Evolutionary conservation across 208 protist genomes (phyloP), one percentile per base, ranked within the genome.

Genomic region (Trypanosoma avium): DNA sequence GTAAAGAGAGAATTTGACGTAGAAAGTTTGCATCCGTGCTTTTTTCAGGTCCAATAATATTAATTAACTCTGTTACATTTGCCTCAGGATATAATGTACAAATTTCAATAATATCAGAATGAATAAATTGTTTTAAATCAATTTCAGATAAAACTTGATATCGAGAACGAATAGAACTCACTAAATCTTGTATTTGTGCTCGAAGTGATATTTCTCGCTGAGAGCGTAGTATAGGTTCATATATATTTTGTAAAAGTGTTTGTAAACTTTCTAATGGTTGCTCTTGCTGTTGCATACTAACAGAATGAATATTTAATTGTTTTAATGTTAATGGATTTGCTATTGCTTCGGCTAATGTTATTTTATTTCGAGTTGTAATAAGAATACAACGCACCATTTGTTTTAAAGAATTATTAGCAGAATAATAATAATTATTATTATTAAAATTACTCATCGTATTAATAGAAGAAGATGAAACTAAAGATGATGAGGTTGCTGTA

Each of bases 121-220:
- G 75, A 13, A 95, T 77, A 75, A 83, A 92, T 66, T 79, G 77
- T 32, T 60, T 84, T 19, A 95, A 29, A 61, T 88, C 72, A 19
- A 94, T 77, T 27, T 86, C 78, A 0, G 86, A 76, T 26, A 91
- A 62, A 5, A 80, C 61, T 33, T 81, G 69, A 53, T 74, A 72
- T 47, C 78, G 66, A 2, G 74, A 78, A n/a, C 77, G 77, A 30
- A 96, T 85, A 22, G 79, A 78, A 30, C 74, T 84, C 24, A 90
- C 61, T 5, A 96, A 54, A 33, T 96, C 90, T 49, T 91, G 87
- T 55, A 93, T 73, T 52, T 84, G 75, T 10, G 72, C 68, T 13
- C 80, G 76, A 42, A 93, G 73, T 49, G 56, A 43, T 8, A 71
- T 63, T 40, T 84, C 76, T 19, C 69, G 75, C 57, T 84, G 70